phyloP scores from a whole-genome alignment of 495 filamentous ascomycete genomes.

The Haplographium delicatum region DNA sequence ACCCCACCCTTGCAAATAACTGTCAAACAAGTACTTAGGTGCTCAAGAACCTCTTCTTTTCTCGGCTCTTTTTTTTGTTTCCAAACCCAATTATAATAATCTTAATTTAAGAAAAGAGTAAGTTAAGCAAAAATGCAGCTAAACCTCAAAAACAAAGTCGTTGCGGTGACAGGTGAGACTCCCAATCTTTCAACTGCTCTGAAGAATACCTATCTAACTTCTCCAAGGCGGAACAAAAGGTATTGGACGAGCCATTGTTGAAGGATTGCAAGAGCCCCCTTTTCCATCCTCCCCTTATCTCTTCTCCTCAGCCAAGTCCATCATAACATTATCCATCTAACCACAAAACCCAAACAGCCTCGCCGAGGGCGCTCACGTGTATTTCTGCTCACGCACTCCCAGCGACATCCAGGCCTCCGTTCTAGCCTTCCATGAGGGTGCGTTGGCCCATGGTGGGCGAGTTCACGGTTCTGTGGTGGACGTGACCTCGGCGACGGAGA shows the following conservation, averaged over 20 bases:
- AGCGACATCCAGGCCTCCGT: not conserved
- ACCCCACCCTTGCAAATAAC: too few species aligned
- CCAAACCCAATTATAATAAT: too few species aligned
- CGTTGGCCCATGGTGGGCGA: too few species aligned
- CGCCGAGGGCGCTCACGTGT: not conserved
- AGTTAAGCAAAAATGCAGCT: too few species aligned
- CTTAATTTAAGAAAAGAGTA: too few species aligned
- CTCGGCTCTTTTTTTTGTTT: too few species aligned
- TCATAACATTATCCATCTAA: not conserved
- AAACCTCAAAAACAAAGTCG: constrained; percentile 1
- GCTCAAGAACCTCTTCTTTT: too few species aligned
- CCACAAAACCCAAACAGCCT: not conserved
- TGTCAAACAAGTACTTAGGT: too few species aligned
- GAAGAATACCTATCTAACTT: not conserved
- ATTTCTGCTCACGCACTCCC: not conserved
- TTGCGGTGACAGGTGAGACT: not conserved
- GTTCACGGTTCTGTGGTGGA: not conserved
- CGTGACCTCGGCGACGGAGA: not conserved
- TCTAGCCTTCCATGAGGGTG: not conserved
- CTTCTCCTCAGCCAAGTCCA: not conserved
- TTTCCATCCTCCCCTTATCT: not conserved
- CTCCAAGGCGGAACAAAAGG: not conserved
- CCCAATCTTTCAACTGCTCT: not conserved
- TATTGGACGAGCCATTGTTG: not conserved
- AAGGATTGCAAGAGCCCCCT: not conserved